phyloP scores from a whole-genome alignment of 2,329 filamentous ascomycete genomes.

The Ceratocystiopsis minuta region DNA sequence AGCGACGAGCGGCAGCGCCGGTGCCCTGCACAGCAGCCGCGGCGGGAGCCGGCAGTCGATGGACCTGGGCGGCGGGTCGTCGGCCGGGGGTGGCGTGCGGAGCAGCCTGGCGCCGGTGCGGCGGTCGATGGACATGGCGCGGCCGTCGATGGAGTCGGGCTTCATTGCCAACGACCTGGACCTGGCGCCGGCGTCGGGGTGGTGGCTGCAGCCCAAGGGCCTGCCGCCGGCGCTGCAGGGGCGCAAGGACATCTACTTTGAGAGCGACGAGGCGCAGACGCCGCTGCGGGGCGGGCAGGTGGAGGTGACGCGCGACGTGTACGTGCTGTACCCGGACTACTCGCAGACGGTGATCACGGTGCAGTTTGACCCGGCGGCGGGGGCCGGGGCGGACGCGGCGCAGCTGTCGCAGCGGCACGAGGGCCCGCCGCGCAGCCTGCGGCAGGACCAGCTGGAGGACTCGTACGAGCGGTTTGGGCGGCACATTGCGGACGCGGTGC shows the following conservation, averaged over 20 bases:
- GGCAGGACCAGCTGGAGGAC: slow-evolving; percentile 84
- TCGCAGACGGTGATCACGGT: slow-evolving; percentile 81
- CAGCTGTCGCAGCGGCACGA: slow-evolving; percentile 75
- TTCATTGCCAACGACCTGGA: slow-evolving; percentile 83
- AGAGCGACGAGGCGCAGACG: slow-evolving; percentile 61
- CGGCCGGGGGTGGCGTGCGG: slow-evolving; percentile 10
- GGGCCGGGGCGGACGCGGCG: slow-evolving; percentile 50
- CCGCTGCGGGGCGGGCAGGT: slow-evolving; percentile 52
- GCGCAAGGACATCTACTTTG: slow-evolving; percentile 65
- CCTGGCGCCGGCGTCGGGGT: slow-evolving; percentile 52
- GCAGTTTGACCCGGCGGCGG: slow-evolving; percentile 42
- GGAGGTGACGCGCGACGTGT: slow-evolving; percentile 61
- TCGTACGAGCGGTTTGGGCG: slow-evolving; percentile 68
- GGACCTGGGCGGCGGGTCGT: neutral
- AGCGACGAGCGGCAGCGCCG: slow-evolving; percentile 2
- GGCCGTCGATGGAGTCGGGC: slow-evolving; percentile 60
- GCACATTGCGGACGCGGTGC: slow-evolving; percentile 54
- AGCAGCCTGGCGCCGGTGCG: slow-evolving; percentile 39
- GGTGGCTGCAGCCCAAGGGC: slow-evolving; percentile 73
- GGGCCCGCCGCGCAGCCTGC: slow-evolving; percentile 57
- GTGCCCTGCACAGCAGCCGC: neutral
- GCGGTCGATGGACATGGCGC: slow-evolving; percentile 55
- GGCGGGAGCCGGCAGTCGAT: slow-evolving; percentile 5
- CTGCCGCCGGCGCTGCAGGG: slow-evolving; percentile 69
- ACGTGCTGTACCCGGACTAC: slow-evolving; percentile 87